Base-by-base conservation (phyloP, 2,329 filamentous ascomycete species). In the Diaporthe sp. region DNA sequence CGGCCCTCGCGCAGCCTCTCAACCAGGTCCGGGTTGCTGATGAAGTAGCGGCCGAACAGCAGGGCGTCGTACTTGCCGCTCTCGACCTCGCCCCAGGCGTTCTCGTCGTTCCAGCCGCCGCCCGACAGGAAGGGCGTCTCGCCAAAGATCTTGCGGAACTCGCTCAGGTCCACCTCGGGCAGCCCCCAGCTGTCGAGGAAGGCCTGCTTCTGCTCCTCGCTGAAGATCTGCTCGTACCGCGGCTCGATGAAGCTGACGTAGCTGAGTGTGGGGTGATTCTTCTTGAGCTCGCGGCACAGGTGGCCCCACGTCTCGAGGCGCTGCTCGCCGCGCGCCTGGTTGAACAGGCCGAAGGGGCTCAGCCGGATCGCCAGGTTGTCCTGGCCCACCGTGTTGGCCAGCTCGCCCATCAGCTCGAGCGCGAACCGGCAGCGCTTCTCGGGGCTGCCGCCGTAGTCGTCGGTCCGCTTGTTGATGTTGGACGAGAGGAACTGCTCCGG, bases 231-330 rank as follows among this genome's bases (percentile, higher is more conserved):
- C 77, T 80, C 79, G 51, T 89, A 81, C 9, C 89, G 86, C 3
- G 87, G 85, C 80, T 91, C 88, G 22, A 93, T 85, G 10, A 92
- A 76, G 82, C 92, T 90, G 53, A 91, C 78, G 80, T 90, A 92
- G 1, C 90, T 87, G 57, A 93, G 83, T n/a, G 86, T 84, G 25
- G 91, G 81, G 22, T 68, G 70, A 39, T 9, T 22, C 60, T 85
- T 82, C 77, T 88, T 88, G 57, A 91, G 83, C 71, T 87, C 85
- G 63, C 83, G 78, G 44, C 89, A 83, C 22, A 92, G 79, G 79
- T 92, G 89, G 2, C 89, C 88, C 17, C 88, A 78, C 0, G 91
- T 90, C 68, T 93, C 87, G 0, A 81, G 80, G 87, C 91, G 91
- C 60, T 83, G 83, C 89, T 92, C 90, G 73, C 86, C 87, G 76